Base-by-base conservation (phyloP, 192 early-diverging fungal species). In the Coemansia furcata region DNA sequence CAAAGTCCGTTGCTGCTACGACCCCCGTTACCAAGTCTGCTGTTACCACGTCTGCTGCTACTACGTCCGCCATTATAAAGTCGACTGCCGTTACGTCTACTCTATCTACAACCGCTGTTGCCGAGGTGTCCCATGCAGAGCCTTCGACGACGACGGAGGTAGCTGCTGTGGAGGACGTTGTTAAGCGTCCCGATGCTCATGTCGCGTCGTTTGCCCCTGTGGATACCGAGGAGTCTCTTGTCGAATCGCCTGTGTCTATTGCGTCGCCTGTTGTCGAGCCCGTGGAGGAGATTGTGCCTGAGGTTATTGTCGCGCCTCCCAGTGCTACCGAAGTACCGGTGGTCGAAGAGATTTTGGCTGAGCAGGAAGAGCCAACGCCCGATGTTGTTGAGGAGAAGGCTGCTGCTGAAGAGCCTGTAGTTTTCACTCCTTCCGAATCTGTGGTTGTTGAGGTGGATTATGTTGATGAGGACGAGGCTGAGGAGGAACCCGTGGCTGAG, bases 211-310 rank as follows among this genome's bases (percentile, higher is more conserved):
- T 55, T 33, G 66, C 23, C 17, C 30, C 32, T 11, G 1, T 42
- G n/a, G 50, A 46, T 52, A 23, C 52, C n/a, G 68, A 68, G 37
- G 54, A 58, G 23, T 15, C 35, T 23, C 44, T 58, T 61, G 44
- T 29, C 2, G 38, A 61, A 21, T 39, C 55, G 12, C 17, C 55
- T n/a, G 55, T 32, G 54, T 33, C 32, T 32, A 17, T 14, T 12
- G 15, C 0, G 17, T 17, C 29, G 54, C 32, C 54, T 55, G 23
- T 19, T 32, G 23, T 30, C 3, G 29, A 55, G 32, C 11, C 29
- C 29, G n/a, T 30, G 0, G 50, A 54, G 9, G 50, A 54, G 12
- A 10, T 3, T 49, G 46, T 21, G 10, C 21, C 19, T 9, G 23
- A 65, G 50, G 47, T 55, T n/a, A 23, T 23, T 29, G 38, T 39